Evolutionary conservation across 2,329 filamentous ascomycete genomes (phyloP).

Genomic region (Colletotrichum scovillei): DNA sequence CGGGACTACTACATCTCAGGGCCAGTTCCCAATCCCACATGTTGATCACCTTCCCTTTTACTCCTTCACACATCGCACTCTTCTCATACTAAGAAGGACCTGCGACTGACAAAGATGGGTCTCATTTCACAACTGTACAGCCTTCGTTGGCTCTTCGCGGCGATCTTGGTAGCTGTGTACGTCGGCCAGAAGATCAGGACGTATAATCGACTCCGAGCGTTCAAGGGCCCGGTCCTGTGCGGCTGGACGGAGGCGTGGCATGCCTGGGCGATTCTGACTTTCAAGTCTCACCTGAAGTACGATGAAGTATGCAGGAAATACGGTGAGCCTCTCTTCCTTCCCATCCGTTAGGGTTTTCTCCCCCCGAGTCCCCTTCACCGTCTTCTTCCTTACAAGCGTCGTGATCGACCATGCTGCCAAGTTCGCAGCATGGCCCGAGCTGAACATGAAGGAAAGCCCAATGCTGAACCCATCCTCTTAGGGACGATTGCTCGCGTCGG

Average conservation of each 20-base stretch:
- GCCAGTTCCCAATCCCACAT: neutral
- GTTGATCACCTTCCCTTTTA: neutral
- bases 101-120: conserved; percentile 2
- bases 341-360: neutral
- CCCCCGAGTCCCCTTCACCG: neutral
- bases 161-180: neutral
- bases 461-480: neutral
- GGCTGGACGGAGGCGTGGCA: conserved; percentile 27
- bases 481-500: conserved; percentile 53
- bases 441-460: neutral
- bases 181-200: conserved; percentile 8
- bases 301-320: conserved; percentile 26
- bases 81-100: neutral
- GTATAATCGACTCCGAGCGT: conserved; percentile 24
- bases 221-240: conserved; percentile 17
- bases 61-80: neutral
- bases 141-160: conserved; percentile 17
- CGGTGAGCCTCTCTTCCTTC: neutral
- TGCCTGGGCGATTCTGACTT: conserved; percentile 17
- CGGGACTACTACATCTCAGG: no score
- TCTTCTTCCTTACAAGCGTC: no score
- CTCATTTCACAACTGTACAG: conserved; percentile 10
- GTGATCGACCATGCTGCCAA: neutral
- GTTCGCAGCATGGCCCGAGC: neutral
- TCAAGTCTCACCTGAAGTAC: conserved; percentile 32